Base-by-base conservation (phyloP, 177 flowering plant genomes). In the Vitis hybrid region DNA sequence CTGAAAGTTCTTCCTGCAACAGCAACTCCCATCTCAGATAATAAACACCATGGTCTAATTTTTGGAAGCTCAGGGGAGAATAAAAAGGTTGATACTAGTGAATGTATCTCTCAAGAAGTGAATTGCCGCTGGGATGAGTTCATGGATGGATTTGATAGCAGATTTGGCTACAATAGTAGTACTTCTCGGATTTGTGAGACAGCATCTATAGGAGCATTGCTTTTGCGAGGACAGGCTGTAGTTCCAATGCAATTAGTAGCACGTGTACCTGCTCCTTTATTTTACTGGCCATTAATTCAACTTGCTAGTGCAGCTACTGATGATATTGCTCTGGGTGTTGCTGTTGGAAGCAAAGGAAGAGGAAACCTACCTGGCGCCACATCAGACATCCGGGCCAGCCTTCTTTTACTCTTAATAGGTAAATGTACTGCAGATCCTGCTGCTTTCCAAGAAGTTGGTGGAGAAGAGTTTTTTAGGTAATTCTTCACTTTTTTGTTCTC, bases 251-350 rank as follows among this genome's bases (percentile, higher is more conserved):
- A 90, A 70, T 86, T 96, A 70, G 89, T 96, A 70, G 86, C 97
- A 64, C 97, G 89, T 68, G 92, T 94, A 78, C 97, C 93, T 49
- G 85, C 98, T 60, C 85, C 86, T 62, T 81, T 96, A 70, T 89
- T 96, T 68, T 85, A 88, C 75, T 96, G 99, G 99, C 99, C 99
- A n/a, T 77, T 96, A 82, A 96, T 96, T 82, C 99, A 96, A 77
- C 97, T 96, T 76, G 99, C 98, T 73, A 87, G 90, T 71, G 99
- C 98, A 62, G 97, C 95, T 65, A 86, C 99, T 45, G 99, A 96
- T 75, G 87, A 93, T 75, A 87, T 90, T 68, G 90, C 97, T 45
- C 78, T 92, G 50, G 98, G 98, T 64, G 92, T 96, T 72, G 93
- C 99, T 73, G 99, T 96, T 70, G 99, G 99, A 71, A 96, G 97